These are phyloP conservation scores for Rhexocercosporidium sp. DNA, from an alignment of 2,329 filamentous ascomycete species.

Conservation along the genomic window DNA sequence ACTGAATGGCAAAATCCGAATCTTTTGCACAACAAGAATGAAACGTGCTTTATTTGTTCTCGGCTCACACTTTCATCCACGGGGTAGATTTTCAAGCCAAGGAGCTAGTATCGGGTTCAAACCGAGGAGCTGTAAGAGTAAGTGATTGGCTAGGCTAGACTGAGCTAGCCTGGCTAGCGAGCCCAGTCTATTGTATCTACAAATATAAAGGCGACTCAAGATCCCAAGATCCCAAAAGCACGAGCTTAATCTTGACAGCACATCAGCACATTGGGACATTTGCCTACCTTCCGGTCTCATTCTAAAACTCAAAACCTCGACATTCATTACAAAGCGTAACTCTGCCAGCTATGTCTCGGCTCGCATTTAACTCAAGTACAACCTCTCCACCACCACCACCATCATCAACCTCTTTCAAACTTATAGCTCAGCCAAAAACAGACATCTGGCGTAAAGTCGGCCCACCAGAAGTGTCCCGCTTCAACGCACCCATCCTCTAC, in stretches of 20 bases:
- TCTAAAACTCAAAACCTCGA: too few species aligned
- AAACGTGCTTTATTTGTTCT: too few species aligned
- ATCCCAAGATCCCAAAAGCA: not conserved
- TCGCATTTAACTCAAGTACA: not conserved
- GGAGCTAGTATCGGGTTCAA: not conserved
- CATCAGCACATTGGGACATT: not conserved
- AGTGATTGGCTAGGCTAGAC: not conserved
- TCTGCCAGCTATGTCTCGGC: not conserved
- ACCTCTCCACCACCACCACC: not conserved
- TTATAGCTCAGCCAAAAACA: not conserved
- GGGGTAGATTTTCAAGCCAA: not conserved
- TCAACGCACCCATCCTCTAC: not conserved
- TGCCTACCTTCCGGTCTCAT: not conserved
- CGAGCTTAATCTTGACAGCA: too few species aligned
- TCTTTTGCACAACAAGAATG: too few species aligned
- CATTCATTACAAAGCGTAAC: not conserved
- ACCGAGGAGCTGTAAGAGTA: not conserved
- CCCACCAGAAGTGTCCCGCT: not conserved
- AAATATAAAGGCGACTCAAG: not conserved
- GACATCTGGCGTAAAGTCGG: not conserved
- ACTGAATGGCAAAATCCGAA: too few species aligned
- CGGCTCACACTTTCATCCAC: not conserved
- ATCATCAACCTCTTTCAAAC: not conserved
- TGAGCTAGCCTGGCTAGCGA: not conserved
- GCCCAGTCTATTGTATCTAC: not conserved